These are phyloP conservation scores for Candida labiduridarum DNA, from an alignment of 1,139 yeast species.

Conservation along the genomic window DNA sequence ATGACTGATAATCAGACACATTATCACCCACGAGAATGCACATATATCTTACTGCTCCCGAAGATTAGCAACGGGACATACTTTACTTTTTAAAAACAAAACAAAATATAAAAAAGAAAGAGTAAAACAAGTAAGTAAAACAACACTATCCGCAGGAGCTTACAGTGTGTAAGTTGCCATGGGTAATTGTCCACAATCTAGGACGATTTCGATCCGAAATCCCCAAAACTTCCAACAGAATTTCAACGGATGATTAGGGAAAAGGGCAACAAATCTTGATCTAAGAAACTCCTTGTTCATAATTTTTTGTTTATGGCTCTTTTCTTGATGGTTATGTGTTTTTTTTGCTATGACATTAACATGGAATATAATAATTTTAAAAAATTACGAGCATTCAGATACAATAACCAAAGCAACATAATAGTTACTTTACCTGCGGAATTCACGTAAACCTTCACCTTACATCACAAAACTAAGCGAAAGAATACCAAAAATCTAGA, in stretches of 20 bases:
- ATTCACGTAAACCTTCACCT: too few species aligned
- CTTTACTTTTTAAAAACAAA: neutral
- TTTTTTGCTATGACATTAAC: too few species aligned
- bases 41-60: neutral
- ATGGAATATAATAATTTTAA: too few species aligned
- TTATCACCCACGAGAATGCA: neutral
- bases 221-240: neutral
- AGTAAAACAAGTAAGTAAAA: neutral
- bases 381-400: too few species aligned
- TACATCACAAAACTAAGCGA: too few species aligned
- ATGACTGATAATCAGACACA: neutral
- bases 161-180: neutral
- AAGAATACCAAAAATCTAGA: too few species aligned
- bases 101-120: neutral
- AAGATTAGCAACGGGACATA: neutral
- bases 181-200: neutral
- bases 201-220: neutral
- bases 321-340: neutral
- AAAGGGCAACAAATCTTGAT: constrained; percentile 2
- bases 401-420: too few species aligned
- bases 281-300: neutral
- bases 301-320: neutral
- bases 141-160: neutral
- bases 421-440: too few species aligned
- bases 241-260: neutral